A percentile compares a stretch with the other conserved stretches of the same genome.
phyloP scores from a whole-genome alignment of 805 yeast species.

The Huiozyma naganishii region DNA sequence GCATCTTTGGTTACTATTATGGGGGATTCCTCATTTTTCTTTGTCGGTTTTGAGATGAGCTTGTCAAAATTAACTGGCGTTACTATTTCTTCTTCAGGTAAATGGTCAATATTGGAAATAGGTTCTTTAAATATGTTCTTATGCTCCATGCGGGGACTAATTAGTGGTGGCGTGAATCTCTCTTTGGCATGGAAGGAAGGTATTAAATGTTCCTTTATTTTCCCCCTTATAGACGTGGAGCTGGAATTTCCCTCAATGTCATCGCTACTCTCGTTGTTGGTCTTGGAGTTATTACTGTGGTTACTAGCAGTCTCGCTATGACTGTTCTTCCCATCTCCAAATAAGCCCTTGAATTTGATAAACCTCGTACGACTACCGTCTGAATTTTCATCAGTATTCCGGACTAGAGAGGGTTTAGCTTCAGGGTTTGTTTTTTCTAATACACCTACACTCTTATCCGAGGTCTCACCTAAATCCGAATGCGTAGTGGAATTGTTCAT shows the following conservation, averaged over 20 bases:
- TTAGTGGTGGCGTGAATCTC: neutral
- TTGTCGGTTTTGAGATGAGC: neutral
- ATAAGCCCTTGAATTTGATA: too few relatives aligned
- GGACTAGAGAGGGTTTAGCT: neutral
- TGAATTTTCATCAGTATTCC: neutral
- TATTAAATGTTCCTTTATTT: slow-evolving; percentile 1
- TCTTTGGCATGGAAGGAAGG: slow-evolving; percentile 2
- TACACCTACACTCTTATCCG: neutral
- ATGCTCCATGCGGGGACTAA: neutral
- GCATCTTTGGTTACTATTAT: neutral
- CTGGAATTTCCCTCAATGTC: neutral
- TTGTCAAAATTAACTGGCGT: slow-evolving; percentile 1
- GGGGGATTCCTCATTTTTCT: neutral
- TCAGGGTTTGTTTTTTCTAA: neutral
- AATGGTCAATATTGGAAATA: neutral
- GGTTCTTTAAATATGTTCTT: neutral
- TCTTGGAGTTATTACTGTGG: too few relatives aligned
- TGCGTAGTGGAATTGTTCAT: too few relatives aligned
- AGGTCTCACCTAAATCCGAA: too few relatives aligned
- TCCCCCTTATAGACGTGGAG: neutral
- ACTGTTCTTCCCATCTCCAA: too few relatives aligned
- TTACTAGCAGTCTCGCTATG: too few relatives aligned
- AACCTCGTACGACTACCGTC: neutral
- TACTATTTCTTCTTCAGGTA: slow-evolving; percentile 2
- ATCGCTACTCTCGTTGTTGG: neutral